Evolutionary conservation across 1,284 basidiomycete genomes (phyloP).

Genomic region (Melampsora larici-populina): DNA sequence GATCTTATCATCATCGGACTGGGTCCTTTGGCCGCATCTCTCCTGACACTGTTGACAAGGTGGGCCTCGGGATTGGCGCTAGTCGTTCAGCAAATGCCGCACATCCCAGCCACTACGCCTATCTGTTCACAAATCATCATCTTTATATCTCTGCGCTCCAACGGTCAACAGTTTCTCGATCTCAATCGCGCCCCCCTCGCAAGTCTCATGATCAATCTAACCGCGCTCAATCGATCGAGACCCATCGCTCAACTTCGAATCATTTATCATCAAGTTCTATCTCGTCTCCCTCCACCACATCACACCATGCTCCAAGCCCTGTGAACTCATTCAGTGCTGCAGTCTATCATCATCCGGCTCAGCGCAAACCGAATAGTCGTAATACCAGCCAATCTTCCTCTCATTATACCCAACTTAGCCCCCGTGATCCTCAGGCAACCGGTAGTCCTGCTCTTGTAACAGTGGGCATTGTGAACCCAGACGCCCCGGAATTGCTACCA

Average conservation of each 20-base stretch:
- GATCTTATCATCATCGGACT: not conserved
- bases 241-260: not conserved
- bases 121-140: not conserved
- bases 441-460: too few relatives aligned
- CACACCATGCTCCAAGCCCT: not conserved
- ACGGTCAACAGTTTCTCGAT: not conserved
- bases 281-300: not conserved
- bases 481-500: not conserved
- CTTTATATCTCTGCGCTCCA: not conserved
- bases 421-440: not conserved
- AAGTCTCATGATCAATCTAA: not conserved
- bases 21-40: not conserved
- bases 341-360: not conserved
- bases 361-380: not conserved
- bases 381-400: not conserved
- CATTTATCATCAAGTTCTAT: not conserved
- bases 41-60: not conserved
- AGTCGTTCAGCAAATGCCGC: not conserved
- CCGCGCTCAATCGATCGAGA: not conserved
- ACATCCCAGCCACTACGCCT: not conserved
- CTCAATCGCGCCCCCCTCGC: not conserved
- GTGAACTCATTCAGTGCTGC: not conserved
- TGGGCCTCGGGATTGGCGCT: not conserved
- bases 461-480: too few relatives aligned
- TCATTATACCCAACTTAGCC: not conserved